Conservation (phyloP, 2,329 filamentous ascomycete species). For the Fusarium sp. region DNA sequence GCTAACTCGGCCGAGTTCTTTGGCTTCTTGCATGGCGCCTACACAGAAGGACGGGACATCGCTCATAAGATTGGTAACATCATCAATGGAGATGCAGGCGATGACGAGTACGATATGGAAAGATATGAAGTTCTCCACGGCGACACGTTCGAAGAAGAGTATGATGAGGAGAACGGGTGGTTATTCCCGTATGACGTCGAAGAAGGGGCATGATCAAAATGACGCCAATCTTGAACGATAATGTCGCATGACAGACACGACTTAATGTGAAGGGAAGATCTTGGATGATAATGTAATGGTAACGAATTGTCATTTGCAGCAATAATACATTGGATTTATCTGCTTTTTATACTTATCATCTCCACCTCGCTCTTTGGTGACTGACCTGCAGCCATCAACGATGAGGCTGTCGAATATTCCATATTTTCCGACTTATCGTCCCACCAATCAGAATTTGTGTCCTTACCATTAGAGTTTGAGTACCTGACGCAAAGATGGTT, state of each 20-base stretch:
- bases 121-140: slow-evolving; percentile 33
- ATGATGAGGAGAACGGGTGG: slow-evolving; percentile 39
- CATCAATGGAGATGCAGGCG: slow-evolving; percentile 22
- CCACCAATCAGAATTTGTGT: background rate
- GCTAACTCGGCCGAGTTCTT: slow-evolving; percentile 74
- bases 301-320: background rate
- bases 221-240: background rate
- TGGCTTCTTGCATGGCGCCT: slow-evolving; percentile 76
- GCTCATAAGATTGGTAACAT: slow-evolving; percentile 60
- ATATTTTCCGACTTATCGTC: background rate
- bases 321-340: background rate
- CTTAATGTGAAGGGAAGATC: background rate
- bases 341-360: background rate
- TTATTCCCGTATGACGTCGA: slow-evolving; percentile 17
- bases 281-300: background rate
- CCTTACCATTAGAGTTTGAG: background rate
- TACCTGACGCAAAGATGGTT: background rate
- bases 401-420: background rate
- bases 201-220: background rate
- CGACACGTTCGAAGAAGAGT: slow-evolving; percentile 37
- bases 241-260: background rate
- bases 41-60: slow-evolving; percentile 68
- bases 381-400: too few species aligned
- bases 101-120: slow-evolving; percentile 31
- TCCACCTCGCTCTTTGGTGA: too few species aligned